These are phyloP conservation scores for Suillus variegatus DNA, from an alignment of 768 basidiomycete genomes.

Conservation along the genomic window DNA sequence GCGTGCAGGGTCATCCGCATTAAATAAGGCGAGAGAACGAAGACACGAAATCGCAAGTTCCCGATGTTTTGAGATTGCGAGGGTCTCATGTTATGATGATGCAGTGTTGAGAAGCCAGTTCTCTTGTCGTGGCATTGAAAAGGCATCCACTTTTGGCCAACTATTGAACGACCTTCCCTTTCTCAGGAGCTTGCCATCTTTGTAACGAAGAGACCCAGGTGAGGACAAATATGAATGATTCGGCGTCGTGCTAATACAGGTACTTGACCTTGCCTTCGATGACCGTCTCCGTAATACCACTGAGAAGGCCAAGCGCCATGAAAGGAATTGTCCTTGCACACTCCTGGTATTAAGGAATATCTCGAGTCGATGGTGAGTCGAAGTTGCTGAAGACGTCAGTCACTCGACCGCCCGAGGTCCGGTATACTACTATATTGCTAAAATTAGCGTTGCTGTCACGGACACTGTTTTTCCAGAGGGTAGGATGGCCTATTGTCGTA, in stretches of 20 bases:
- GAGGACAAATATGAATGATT: slow-evolving; percentile 4
- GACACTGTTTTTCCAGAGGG: background rate
- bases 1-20: no score
- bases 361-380: slow-evolving; percentile 1
- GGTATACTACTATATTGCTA: slow-evolving; percentile 11
- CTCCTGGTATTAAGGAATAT: background rate
- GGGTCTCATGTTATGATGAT: background rate
- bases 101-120: background rate
- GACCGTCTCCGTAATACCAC: background rate
- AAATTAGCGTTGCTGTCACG: slow-evolving; percentile 9
- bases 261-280: background rate
- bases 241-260: background rate
- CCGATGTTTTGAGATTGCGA: no score
- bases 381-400: slow-evolving; percentile 15
- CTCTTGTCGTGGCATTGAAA: no score
- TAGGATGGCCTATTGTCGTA: slow-evolving; percentile 4
- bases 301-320: slow-evolving; percentile 12
- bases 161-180: background rate
- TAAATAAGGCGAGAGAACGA: no score
- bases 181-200: background rate
- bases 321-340: slow-evolving; percentile 13
- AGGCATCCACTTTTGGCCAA: background rate
- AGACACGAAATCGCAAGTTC: no score
- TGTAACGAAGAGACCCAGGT: slow-evolving; percentile 1
- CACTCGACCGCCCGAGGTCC: background rate